Evolutionary conservation across 2,329 filamentous ascomycete species (phyloP).

Genomic region (Xylariomycetidae sp.): DNA sequence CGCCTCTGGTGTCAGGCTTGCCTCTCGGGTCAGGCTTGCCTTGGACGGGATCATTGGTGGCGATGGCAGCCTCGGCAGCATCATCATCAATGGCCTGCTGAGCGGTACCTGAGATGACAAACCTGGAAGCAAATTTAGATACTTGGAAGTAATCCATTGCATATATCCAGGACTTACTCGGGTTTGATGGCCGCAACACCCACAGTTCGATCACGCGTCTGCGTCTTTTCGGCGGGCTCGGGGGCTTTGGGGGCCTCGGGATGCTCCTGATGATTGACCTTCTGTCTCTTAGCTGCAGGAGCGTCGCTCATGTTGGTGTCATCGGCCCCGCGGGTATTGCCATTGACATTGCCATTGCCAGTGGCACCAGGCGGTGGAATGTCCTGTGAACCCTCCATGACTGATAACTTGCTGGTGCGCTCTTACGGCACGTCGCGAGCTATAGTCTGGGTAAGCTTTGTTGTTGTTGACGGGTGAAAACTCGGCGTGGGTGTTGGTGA

Average conservation of each 20-base stretch:
- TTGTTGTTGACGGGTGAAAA: too few species aligned
- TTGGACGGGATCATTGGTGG: conserved; percentile 55
- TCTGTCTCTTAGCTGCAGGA: conserved; percentile 54
- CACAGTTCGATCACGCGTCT: too few species aligned
- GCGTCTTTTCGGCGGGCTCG: conserved; percentile 13
- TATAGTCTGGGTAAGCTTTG: too few species aligned
- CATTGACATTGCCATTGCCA: conserved; percentile 6
- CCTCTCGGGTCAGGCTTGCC: conserved; percentile 29
- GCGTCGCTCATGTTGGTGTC: conserved; percentile 28
- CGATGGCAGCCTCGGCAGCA: conserved; percentile 50
- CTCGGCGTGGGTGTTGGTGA: too few species aligned
- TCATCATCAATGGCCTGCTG: conserved; percentile 45
- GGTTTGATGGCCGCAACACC: conserved; percentile 31
- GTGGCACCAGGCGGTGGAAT: too few species aligned
- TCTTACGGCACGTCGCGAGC: too few species aligned
- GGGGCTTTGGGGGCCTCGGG: conserved; percentile 6
- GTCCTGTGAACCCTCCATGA: too few species aligned
- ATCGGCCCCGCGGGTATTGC: conserved; percentile 12
- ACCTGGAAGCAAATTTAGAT: conserved; percentile 17
- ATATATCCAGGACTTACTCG: conserved; percentile 27
- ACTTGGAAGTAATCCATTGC: too few species aligned
- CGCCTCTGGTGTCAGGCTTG: conserved; percentile 21
- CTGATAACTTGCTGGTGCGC: too few species aligned
- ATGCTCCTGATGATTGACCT: conserved; percentile 34
- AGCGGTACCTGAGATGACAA: conserved; percentile 23